These are phyloP conservation scores for Claviceps digitariae DNA, from an alignment of 2,329 filamentous ascomycete species.

Conservation along the genomic window DNA sequence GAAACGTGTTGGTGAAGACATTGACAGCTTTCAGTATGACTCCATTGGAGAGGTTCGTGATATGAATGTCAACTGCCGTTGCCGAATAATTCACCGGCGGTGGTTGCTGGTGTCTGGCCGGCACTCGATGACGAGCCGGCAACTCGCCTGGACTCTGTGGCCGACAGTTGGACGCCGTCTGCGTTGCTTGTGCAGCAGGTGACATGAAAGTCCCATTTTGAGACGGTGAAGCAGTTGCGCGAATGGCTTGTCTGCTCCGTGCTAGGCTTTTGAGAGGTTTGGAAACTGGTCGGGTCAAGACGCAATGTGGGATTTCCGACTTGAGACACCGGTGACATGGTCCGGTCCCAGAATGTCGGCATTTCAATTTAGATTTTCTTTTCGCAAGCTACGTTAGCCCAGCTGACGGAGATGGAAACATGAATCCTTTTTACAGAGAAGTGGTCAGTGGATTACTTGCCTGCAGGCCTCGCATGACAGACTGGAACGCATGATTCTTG, in stretches of 20 bases:
- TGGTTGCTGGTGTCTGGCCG: neutral
- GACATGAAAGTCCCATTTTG: neutral
- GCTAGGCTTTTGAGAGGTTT: neutral
- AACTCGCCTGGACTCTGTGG: too few species aligned
- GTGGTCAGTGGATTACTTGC: too few species aligned
- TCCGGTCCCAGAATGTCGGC: slow-evolving; percentile 16
- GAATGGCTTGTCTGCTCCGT: slow-evolving; percentile 1
- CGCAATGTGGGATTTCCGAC: slow-evolving; percentile 13
- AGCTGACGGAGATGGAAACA: too few species aligned
- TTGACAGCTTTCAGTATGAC: slow-evolving; percentile 19
- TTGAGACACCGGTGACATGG: slow-evolving; percentile 20
- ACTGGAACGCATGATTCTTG: too few species aligned
- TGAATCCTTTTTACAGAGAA: too few species aligned
- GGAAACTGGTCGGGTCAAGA: slow-evolving; percentile 12
- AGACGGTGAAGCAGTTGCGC: neutral
- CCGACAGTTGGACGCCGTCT: neutral
- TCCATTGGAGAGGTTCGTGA: slow-evolving; percentile 12
- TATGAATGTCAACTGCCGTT: slow-evolving; percentile 12
- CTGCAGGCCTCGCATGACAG: too few species aligned
- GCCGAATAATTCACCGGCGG: slow-evolving; percentile 1
- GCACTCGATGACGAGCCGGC: neutral
- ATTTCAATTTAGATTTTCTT: slow-evolving; percentile 23
- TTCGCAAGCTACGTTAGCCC: too few species aligned
- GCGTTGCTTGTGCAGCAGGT: neutral
- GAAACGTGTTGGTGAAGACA: slow-evolving; percentile 21